Conservation (phyloP, 2,329 filamentous ascomycete species). For the Pseudonectria buxi region DNA sequence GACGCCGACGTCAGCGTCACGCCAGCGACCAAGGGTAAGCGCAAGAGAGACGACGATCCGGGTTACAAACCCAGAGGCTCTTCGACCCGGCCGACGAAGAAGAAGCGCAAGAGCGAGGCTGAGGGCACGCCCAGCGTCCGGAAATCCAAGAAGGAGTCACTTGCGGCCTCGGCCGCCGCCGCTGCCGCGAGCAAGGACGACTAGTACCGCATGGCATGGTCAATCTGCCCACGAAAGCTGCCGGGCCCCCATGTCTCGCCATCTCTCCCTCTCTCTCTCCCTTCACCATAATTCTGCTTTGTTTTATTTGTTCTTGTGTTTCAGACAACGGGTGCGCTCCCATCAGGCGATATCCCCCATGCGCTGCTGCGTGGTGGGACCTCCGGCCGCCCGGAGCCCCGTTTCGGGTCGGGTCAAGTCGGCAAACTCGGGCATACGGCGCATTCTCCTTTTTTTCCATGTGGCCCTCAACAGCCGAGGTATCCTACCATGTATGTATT, state of each 20-base stretch:
- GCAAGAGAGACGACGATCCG: slow-evolving; percentile 56
- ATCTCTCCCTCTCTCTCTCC: background rate
- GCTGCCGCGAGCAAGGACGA: slow-evolving; percentile 20
- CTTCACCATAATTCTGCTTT: background rate
- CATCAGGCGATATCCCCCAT: slow-evolving; percentile 4
- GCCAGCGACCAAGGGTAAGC: slow-evolving; percentile 32
- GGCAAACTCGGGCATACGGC: slow-evolving; percentile 14
- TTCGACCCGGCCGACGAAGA: slow-evolving; percentile 46
- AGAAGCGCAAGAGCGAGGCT: slow-evolving; percentile 51
- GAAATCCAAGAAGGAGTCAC: slow-evolving; percentile 29
- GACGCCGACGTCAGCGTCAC: slow-evolving; percentile 28
- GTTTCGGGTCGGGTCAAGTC: slow-evolving; percentile 15
- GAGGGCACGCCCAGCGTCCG: slow-evolving; percentile 30
- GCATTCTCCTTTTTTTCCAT: background rate
- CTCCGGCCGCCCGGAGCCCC: slow-evolving; percentile 18
- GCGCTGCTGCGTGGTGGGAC: slow-evolving; percentile 12
- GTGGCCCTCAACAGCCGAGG: slow-evolving; percentile 16
- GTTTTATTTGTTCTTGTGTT: background rate
- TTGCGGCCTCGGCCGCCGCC: slow-evolving; percentile 1
- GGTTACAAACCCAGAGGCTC: slow-evolving; percentile 55
- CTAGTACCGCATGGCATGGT: too few species aligned
- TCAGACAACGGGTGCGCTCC: background rate
- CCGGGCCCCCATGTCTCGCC: background rate
- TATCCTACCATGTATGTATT: slow-evolving; percentile 7
- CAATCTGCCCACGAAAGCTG: too few species aligned